Evolutionary conservation across 306 rosid species (phyloP).

Genomic region (Cucurbita ficifolia): DNA sequence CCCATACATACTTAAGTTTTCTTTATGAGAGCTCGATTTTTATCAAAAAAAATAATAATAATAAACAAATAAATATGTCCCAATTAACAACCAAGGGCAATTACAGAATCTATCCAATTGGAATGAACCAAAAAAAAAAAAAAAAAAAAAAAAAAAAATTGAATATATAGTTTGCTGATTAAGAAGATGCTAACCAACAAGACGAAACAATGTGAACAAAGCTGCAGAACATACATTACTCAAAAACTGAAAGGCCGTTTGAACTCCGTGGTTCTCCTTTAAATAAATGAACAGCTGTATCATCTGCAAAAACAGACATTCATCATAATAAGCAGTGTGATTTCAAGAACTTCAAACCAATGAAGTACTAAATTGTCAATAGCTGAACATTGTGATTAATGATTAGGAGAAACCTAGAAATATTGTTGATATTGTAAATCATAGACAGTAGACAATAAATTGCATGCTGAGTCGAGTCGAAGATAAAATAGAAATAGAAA

Average conservation of each 20-base stretch:
- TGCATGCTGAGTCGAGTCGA: neutral
- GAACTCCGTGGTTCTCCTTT: conserved; percentile 54
- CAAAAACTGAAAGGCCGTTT: conserved; percentile 78
- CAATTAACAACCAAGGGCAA: no score
- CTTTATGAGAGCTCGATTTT: no score
- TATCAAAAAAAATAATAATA: no score
- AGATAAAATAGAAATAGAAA: neutral
- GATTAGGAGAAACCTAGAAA: neutral
- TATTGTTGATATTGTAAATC: neutral
- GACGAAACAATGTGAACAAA: neutral
- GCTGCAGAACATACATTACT: conserved; percentile 50
- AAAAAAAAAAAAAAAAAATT: neutral
- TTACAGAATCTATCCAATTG: neutral
- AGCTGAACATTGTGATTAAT: neutral
- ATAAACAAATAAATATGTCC: no score
- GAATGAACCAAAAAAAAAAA: neutral
- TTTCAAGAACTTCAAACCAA: neutral
- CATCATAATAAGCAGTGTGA: conserved; percentile 8
- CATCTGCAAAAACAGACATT: conserved; percentile 38
- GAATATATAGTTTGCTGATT: neutral
- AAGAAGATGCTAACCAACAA: neutral
- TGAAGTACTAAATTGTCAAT: neutral
- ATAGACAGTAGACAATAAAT: neutral
- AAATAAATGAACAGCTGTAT: conserved; percentile 67
- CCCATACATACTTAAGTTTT: no score